Base-by-base conservation (phyloP, 2,329 filamentous ascomycete species). In the Cadophora gregata region DNA sequence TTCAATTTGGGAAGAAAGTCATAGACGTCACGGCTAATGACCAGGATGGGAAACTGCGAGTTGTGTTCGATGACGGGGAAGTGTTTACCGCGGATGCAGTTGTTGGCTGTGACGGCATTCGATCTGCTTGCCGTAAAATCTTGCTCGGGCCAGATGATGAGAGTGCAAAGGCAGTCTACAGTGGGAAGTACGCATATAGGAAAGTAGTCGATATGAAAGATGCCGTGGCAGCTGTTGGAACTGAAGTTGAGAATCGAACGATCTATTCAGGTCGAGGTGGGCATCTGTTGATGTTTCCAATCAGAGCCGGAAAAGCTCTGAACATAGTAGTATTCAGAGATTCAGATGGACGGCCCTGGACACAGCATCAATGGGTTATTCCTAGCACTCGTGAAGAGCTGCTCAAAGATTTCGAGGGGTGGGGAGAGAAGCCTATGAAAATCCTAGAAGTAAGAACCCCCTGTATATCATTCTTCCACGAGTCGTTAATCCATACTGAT, bases 41-140 rank as follows among this genome's bases (percentile, higher is more conserved):
- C 14, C 71, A 69, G 14, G 33, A 59, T 75, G 31, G 66, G 16
- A 47, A 47, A 47, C n/a, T 47, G 42, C 42, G 19, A 47, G 19
- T 47, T 47, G 19, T 1, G 19, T 47, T 85, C 66, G 71, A 75
- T 1, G 83, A 85, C 72, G 81, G 81, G 1, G 79, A 75, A 0
- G 74, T 72, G 0, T 81, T 78, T 0, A 68, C 75, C 12, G 81
- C 82, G 36, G 78, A 78, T 67, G 79, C 80, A 1, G 83, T 86
- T 1, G 78, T 90, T 59, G 88, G 85, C 4, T 88, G 86, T 72
- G 88, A 90, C 75, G 88, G 88, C 0, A 88, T 90, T 74, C 85
- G 85, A 71, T 87, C 84, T 0, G 78, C 80, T 1, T 80, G 85
- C 7, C 80, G 88, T 4, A 74, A 81, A 21, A 73, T 85, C 12